Evolutionary conservation across 2,329 filamentous ascomycete species (phyloP).

Genomic region (Neopestalotiopsis sp.): DNA sequence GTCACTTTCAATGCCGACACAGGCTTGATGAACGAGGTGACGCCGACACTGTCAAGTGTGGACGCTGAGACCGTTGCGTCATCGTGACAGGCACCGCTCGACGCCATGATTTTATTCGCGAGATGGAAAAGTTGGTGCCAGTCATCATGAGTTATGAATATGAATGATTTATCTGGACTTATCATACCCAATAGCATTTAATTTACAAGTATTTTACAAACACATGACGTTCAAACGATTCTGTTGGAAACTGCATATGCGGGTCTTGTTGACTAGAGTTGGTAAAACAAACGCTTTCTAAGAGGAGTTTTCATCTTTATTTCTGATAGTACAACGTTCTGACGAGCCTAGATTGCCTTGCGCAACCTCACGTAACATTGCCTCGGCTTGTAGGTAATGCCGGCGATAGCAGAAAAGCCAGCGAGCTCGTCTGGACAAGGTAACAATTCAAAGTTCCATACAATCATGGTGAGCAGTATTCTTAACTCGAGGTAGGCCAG

Average conservation of each 20-base stretch:
- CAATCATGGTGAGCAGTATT: slow-evolving; percentile 24
- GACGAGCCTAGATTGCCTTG: slow-evolving; percentile 2
- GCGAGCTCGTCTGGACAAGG: slow-evolving; percentile 18
- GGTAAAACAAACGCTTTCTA: not conserved
- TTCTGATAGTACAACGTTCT: not conserved
- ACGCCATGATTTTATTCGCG: not conserved
- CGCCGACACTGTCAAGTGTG: slow-evolving; percentile 10
- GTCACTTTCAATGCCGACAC: slow-evolving; percentile 36
- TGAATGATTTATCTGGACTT: not conserved
- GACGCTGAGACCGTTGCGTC: not conserved
- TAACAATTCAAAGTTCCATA: slow-evolving; percentile 31
- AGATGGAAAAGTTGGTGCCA: not conserved
- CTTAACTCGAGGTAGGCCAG: slow-evolving; percentile 30
- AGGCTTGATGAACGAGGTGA: slow-evolving; percentile 7
- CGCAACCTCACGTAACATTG: slow-evolving; percentile 16
- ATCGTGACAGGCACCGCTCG: not conserved
- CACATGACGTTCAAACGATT: too few relatives aligned
- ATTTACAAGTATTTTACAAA: not conserved
- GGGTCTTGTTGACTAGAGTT: not conserved
- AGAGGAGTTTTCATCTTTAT: not conserved
- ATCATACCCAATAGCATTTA: slow-evolving; percentile 1
- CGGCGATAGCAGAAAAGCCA: slow-evolving; percentile 4
- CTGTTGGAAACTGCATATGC: not conserved
- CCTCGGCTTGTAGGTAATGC: slow-evolving; percentile 9
- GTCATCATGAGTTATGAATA: slow-evolving; percentile 5